Percentiles rank a stretch among this genome's conserved stretches.
Evolutionary conservation across 352 stramenopile species (phyloP).

Genomic region (Phytophthora hybrid): DNA sequence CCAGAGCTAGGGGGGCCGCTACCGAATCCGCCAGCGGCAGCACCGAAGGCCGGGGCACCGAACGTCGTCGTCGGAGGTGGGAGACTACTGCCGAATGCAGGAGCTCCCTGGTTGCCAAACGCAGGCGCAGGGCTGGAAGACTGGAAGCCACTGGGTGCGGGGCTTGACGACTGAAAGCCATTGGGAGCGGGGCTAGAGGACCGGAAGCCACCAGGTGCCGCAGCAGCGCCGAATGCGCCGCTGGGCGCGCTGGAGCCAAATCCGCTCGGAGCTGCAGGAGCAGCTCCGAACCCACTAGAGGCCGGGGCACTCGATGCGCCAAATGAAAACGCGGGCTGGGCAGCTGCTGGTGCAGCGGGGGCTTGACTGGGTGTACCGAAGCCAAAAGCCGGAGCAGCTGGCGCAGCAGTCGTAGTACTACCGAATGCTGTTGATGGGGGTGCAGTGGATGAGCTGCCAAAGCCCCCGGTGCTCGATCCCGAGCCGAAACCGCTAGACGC

Average conservation of each 20-base stretch:
- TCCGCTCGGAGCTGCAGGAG: slow-evolving; percentile 18
- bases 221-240: slow-evolving; percentile 8
- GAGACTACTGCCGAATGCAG: slow-evolving; percentile 40
- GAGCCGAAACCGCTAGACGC: slow-evolving; percentile 48
- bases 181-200: slow-evolving; percentile 15
- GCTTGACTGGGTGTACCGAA: slow-evolving; percentile 48
- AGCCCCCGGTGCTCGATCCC: slow-evolving; percentile 34
- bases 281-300: slow-evolving; percentile 29
- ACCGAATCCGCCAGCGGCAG: slow-evolving; percentile 40
- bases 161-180: slow-evolving; percentile 19
- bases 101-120: slow-evolving; percentile 39
- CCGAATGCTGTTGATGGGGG: slow-evolving; percentile 47
- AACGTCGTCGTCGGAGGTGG: slow-evolving; percentile 41
- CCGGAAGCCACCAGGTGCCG: slow-evolving; percentile 49
- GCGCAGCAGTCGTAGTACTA: slow-evolving; percentile 34
- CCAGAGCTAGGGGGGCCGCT: slow-evolving; percentile 43
- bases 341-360: slow-evolving; percentile 30
- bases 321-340: slow-evolving; percentile 50
- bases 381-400: slow-evolving; percentile 49
- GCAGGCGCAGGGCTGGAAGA: slow-evolving; percentile 43
- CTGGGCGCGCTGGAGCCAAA: slow-evolving; percentile 30
- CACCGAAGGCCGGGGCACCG: slow-evolving; percentile 38
- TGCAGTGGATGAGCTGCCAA: slow-evolving; percentile 35
- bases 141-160: slow-evolving; percentile 41
- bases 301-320: slow-evolving; percentile 37